Evolutionary conservation across 1,139 yeast genomes (phyloP).

Genomic region (Hansenula sp.): DNA sequence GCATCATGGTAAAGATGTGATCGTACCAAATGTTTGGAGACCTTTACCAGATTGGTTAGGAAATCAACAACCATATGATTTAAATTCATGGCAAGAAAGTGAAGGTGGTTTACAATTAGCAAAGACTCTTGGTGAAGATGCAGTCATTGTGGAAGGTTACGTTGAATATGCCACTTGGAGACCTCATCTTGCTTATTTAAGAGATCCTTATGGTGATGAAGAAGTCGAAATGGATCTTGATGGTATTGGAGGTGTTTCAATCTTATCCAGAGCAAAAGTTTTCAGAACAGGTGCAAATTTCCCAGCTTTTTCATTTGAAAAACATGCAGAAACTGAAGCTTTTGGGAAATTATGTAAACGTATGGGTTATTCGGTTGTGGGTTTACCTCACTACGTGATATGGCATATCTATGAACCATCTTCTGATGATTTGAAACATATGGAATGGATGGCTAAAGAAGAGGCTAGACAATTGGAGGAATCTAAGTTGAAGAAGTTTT

Average conservation of each 20-base stretch:
- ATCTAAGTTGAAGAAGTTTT: conserved; percentile 60
- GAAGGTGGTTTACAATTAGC: conserved; percentile 83
- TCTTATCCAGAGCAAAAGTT: conserved; percentile 73
- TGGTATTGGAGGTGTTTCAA: conserved; percentile 90
- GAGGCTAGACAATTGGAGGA: conserved; percentile 73
- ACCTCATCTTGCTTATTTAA: conserved; percentile 81
- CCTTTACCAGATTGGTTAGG: conserved; percentile 90
- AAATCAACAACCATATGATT: conserved; percentile 84
- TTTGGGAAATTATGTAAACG: conserved; percentile 81
- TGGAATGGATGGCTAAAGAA: conserved; percentile 97
- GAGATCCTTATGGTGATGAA: conserved; percentile 85
- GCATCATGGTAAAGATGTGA: conserved; percentile 63
- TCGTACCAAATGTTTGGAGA: conserved; percentile 87
- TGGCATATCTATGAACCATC: conserved; percentile 95
- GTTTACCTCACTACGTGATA: conserved; percentile 84
- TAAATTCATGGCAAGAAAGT: conserved; percentile 88
- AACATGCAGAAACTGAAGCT: conserved; percentile 93
- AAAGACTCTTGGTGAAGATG: conserved; percentile 73
- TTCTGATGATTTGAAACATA: conserved; percentile 80
- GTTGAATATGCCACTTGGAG: conserved; percentile 93
- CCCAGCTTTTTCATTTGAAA: conserved; percentile 87
- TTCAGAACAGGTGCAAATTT: conserved; percentile 80
- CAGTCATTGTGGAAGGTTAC: conserved; percentile 88
- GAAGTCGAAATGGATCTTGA: conserved; percentile 85
- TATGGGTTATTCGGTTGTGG: conserved; percentile 80